Evolutionary conservation across 2,329 filamentous ascomycete genomes (phyloP).

Genomic region (Penicillium sp.): DNA sequence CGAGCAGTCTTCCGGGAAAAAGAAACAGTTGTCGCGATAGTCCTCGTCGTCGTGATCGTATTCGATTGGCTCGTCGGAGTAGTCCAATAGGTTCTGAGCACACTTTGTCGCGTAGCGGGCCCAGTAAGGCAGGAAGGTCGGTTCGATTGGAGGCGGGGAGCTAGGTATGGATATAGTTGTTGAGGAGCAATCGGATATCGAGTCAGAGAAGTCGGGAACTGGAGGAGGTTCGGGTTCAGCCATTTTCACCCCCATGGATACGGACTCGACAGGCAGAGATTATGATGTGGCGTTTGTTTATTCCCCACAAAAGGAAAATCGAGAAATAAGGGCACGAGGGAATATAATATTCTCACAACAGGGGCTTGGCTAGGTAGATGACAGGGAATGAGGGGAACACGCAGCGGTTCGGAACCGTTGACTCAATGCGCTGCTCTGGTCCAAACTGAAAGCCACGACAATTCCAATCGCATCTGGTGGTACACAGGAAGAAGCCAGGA

Average conservation of each 20-base stretch:
- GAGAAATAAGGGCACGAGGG: slow-evolving; percentile 4
- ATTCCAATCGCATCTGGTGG: slow-evolving; percentile 19
- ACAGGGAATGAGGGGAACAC: slow-evolving; percentile 4
- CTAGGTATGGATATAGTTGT: neutral
- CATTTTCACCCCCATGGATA: slow-evolving; percentile 27
- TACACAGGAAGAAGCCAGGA: slow-evolving; percentile 12
- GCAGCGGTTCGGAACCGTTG: slow-evolving; percentile 3
- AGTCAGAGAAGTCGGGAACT: slow-evolving; percentile 19
- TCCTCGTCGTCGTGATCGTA: slow-evolving; percentile 46
- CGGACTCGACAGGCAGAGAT: neutral
- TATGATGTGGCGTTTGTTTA: neutral
- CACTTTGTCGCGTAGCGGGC: slow-evolving; percentile 39
- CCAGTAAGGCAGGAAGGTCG: slow-evolving; percentile 40
- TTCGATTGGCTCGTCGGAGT: slow-evolving; percentile 43
- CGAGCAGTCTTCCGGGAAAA: slow-evolving; percentile 46
- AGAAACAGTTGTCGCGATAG: slow-evolving; percentile 45
- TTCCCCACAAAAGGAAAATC: slow-evolving; percentile 5
- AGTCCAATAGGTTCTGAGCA: slow-evolving; percentile 43
- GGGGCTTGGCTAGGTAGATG: neutral
- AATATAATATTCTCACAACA: slow-evolving; percentile 16
- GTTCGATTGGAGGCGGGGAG: slow-evolving; percentile 13
- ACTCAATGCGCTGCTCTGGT: slow-evolving; percentile 5
- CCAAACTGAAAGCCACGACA: slow-evolving; percentile 20
- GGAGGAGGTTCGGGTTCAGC: slow-evolving; percentile 30
- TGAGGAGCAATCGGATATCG: slow-evolving; percentile 11